Conservation (phyloP, 306 rosid genomes). For the Elaeagnus macrophylla region DNA sequence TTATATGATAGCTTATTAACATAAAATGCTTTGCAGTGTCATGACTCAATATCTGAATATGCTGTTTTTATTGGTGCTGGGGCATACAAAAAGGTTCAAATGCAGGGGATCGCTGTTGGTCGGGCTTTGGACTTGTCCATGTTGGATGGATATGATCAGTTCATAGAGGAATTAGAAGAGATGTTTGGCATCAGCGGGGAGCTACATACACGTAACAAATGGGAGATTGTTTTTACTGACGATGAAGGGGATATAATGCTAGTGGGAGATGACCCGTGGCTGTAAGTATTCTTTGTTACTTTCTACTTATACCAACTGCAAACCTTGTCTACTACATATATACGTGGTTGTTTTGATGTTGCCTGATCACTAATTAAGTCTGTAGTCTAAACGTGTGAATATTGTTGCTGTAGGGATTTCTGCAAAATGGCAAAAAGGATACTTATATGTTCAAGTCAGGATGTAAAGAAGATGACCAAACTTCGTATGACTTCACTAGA, state of each 20-base stretch:
- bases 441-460: slow-evolving; percentile 66
- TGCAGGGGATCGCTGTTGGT: slow-evolving; percentile 92
- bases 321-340: too few species aligned
- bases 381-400: background rate
- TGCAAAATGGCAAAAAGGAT: slow-evolving; percentile 82
- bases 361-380: background rate
- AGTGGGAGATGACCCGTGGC: slow-evolving; percentile 82
- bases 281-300: slow-evolving; percentile 41
- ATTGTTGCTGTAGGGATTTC: slow-evolving; percentile 57
- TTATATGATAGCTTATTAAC: background rate
- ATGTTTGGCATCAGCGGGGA: slow-evolving; percentile 86
- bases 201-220: slow-evolving; percentile 46
- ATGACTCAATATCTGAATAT: slow-evolving; percentile 16
- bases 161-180: slow-evolving; percentile 68
- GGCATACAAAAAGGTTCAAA: slow-evolving; percentile 63
- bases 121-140: slow-evolving; percentile 83
- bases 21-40: background rate
- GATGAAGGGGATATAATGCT: slow-evolving; percentile 95
- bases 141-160: slow-evolving; percentile 71
- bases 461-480: slow-evolving; percentile 74
- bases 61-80: slow-evolving; percentile 2
- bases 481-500: slow-evolving; percentile 46
- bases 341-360: too few species aligned
- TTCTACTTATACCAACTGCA: background rate
- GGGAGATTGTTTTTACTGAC: slow-evolving; percentile 81